Conservation (phyloP, 495 filamentous ascomycete genomes). For the Podospora anserina region DNA sequence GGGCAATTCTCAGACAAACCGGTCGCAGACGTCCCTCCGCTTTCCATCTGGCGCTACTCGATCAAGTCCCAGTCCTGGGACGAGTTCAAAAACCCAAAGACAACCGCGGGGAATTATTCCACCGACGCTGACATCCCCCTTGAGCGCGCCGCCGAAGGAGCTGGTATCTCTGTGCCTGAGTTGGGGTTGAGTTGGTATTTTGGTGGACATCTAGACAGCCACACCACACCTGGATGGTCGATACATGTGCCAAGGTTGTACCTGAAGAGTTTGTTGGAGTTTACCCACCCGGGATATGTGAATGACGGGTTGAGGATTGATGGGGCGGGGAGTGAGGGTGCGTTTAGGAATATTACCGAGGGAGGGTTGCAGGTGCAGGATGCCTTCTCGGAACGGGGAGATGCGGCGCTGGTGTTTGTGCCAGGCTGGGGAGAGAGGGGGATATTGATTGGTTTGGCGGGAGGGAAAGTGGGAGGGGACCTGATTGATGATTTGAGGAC, state of each 20-base stretch:
- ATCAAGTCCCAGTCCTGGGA: slow-evolving; percentile 58
- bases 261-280: slow-evolving; percentile 70
- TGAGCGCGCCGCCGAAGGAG: slow-evolving; percentile 66
- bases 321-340: slow-evolving; percentile 53
- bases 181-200: slow-evolving; percentile 71
- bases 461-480: slow-evolving; percentile 56
- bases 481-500: slow-evolving; percentile 65
- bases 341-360: slow-evolving; percentile 67
- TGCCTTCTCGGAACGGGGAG: slow-evolving; percentile 66
- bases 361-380: slow-evolving; percentile 61
- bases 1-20: slow-evolving; percentile 65
- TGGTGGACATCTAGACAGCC: slow-evolving; percentile 66
- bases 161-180: slow-evolving; percentile 63
- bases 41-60: slow-evolving; percentile 65
- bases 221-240: slow-evolving; percentile 69
- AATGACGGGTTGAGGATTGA: slow-evolving; percentile 53
- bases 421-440: slow-evolving; percentile 68
- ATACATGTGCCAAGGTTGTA: slow-evolving; percentile 58
- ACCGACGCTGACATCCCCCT: slow-evolving; percentile 50
- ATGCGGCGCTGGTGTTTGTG: slow-evolving; percentile 66
- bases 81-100: slow-evolving; percentile 54
- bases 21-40: slow-evolving; percentile 46
- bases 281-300: slow-evolving; percentile 62
- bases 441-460: slow-evolving; percentile 66
- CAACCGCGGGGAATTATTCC: slow-evolving; percentile 56